phyloP scores from a whole-genome alignment of 2,329 filamentous ascomycete genomes.

The Botryosphaeria dothidea region DNA sequence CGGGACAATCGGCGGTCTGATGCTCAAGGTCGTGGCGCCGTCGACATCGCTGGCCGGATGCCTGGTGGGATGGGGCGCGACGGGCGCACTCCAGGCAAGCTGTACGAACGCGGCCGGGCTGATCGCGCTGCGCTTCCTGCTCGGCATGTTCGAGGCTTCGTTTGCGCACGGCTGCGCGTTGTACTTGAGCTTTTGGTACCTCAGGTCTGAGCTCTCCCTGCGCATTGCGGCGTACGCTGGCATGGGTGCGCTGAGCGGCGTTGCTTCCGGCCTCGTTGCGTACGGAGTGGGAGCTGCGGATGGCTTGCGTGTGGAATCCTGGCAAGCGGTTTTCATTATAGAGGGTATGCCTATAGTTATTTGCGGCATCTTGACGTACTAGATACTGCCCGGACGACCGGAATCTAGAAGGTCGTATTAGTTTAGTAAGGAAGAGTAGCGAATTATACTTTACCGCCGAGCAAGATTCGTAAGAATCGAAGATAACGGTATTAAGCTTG shows the following conservation, averaged over 20 bases:
- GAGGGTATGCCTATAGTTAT: neutral
- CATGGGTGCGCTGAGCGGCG: neutral
- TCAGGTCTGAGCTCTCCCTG: neutral
- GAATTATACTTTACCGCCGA: neutral
- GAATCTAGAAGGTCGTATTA: neutral
- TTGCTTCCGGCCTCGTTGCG: neutral
- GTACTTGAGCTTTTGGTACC: neutral
- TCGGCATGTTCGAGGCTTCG: neutral
- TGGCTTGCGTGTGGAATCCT: neutral
- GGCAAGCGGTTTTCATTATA: neutral
- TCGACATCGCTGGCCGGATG: neutral
- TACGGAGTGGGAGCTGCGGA: neutral
- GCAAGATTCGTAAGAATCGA: neutral
- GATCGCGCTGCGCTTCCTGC: neutral
- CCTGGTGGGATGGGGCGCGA: neutral
- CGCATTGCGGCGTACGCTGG: neutral
- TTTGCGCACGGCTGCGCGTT: neutral
- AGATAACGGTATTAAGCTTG: neutral
- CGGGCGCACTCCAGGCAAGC: neutral
- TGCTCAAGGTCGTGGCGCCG: neutral
- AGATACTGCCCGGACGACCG: neutral
- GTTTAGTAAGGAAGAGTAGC: neutral
- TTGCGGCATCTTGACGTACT: neutral
- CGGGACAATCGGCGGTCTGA: neutral
- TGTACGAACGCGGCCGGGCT: neutral